Base-by-base conservation (phyloP, 805 yeast genomes). In the Tetrapisispora fleetii region DNA sequence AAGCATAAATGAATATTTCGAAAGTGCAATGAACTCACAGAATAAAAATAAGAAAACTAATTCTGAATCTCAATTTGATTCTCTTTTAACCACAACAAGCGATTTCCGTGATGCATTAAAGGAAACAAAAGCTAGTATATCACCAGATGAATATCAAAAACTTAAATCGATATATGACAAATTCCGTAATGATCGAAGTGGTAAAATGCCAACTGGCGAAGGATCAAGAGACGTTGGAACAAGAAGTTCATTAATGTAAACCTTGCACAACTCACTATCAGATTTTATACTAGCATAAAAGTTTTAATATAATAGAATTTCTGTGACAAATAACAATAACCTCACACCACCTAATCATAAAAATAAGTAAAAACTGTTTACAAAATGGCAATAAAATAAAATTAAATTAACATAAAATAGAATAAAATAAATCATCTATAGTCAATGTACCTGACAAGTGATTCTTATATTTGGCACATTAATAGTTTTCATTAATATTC, bases 61-160 rank as follows among this genome's bases (percentile, higher is more conserved):
- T 27, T 11, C 58, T 19, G 50, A 36, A 48, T 50, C 41, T 19
- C 50, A 37, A 19, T 21, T 41, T 28, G 18, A 28, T 2, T 30
- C 46, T 24, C 27, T 37, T 39, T 33, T 30, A 37, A 79, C 88
- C 9, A 65, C 69, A 4, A 70, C 71, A 13, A 61, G 63, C 9
- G 86, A 91, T 58, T 74, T 91, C 48, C 47, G 71, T 7, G 72
- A 73, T 35, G 84, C 96, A 0, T 67, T 85, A 43, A 59, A 64
- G 21, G 95, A 85, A 48, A 88, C 97, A 1, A 87, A 85, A 55
- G 87, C 95, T n/a, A 86, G 96, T 43, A 88, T 91, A 28, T 89
- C 97, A 0, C 64, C 69, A 0, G 75, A 80, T 18, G 98, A 91
- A 58, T 74, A 76, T 51, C 55, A 56, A 8, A 85, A 88, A 58